Percentiles rank a stretch among this genome's conserved stretches.
Conservation (phyloP, 75 land plant species). For the Pinus albicaulis region DNA sequence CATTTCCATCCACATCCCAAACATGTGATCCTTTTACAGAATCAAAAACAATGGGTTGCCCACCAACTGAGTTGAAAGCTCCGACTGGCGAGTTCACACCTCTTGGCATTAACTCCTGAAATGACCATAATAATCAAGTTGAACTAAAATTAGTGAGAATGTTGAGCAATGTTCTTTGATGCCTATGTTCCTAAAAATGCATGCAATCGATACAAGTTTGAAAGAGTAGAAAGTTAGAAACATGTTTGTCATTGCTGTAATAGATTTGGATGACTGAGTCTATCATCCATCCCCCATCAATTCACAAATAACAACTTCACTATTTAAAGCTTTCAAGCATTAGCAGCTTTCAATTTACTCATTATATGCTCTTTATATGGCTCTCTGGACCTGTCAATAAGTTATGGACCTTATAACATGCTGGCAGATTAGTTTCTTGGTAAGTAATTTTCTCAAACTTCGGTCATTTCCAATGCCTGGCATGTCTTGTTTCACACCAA, state of each 20-base stretch:
- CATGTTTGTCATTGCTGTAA: not conserved
- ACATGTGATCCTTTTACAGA: conserved; percentile 86
- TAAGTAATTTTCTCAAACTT: not conserved
- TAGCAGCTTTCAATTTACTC: not conserved
- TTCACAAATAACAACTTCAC: not conserved
- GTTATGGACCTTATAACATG: not conserved
- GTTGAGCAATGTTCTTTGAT: not conserved
- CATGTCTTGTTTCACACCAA: not conserved
- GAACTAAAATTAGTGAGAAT: not conserved
- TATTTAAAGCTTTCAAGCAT: not conserved
- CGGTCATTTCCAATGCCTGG: not conserved
- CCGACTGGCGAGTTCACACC: conserved; percentile 99
- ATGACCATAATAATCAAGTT: not conserved
- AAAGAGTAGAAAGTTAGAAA: too few relatives aligned
- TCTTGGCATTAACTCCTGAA: conserved; percentile 95
- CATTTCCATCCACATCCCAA: conserved; percentile 96
- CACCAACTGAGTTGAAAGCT: conserved; percentile 98
- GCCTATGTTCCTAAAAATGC: not conserved
- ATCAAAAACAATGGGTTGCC: conserved; percentile 93
- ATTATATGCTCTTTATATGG: not conserved
- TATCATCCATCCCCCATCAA: not conserved
- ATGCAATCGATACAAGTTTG: too few relatives aligned
- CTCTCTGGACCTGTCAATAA: not conserved
- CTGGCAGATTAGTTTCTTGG: not conserved
- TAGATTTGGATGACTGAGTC: not conserved